Base-by-base conservation (phyloP, 495 filamentous ascomycete species). In the Aspergillus carlsbadensis region DNA sequence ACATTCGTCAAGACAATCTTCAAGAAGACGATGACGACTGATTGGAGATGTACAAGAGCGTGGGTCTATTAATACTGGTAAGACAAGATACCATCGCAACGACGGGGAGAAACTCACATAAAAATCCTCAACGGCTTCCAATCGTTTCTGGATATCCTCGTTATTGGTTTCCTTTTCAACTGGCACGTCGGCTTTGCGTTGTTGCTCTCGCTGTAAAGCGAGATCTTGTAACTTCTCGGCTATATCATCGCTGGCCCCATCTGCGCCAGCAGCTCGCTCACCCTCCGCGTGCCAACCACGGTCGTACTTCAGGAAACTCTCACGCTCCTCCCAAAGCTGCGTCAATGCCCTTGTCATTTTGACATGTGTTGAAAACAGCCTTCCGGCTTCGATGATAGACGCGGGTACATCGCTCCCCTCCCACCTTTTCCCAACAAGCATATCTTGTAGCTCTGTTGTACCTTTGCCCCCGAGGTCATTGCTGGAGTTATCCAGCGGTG, bases 351-450 rank as follows among this genome's bases (percentile, higher is more conserved):
- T 76, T 0, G 90, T 93, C 81, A 92, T 96, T 57, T 92, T 81
- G 63, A 96, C 92, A 48, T 95, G 81, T 39, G 81, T 87, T 3
- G 91, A 88, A 65, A 98, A 98, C 2, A 98, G 76, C 58, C 89
- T 87, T 6, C 94, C 94, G n/a, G 95, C 94, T 68, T 98, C 94
- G 15, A 96, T 81, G 53, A 98, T 97, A 10, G 90, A 95, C 15
- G 87, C 87, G 31, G 92, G 92, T 6, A 98, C 87, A 63, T 96
- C 93, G 51, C 87, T 88, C 4, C 91, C 93, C 67, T 92, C 87
- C 91, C 93, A 96, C 64, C 81, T 87, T 43, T 87, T 84, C 8
- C 89, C 88, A 14, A 91, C 88, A 26, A 95, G 70, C 8, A 80
- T 63, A 62, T 91, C 89, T 68, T 95, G 90, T 36, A 87, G 69